Conservation (phyloP, 2,329 filamentous ascomycete genomes). For the Fusarium camptoceras region DNA sequence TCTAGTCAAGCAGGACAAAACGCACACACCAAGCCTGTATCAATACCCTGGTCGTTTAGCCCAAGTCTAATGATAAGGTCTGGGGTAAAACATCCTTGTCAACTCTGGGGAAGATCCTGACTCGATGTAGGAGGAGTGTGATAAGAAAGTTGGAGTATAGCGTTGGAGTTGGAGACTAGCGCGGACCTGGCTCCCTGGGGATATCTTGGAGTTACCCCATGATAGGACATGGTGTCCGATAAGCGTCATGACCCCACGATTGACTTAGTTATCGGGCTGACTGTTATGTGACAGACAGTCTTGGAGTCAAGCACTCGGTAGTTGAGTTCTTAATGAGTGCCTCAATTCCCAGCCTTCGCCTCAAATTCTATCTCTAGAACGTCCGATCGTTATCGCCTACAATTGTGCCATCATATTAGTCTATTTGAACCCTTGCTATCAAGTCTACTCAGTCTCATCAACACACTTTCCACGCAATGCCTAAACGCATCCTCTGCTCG, state of each 20-base stretch:
- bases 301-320: not conserved
- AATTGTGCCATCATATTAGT: no score
- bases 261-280: conserved; percentile 7
- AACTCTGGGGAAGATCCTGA: conserved; percentile 23
- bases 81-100: conserved; percentile 23
- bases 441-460: no score
- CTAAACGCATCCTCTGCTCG: conserved; percentile 14
- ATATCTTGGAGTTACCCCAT: conserved; percentile 46
- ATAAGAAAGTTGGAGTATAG: conserved; percentile 28
- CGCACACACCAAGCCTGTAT: not conserved
- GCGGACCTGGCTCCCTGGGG: not conserved
- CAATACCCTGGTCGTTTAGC: not conserved
- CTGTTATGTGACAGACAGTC: not conserved
- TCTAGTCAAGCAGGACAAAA: not conserved
- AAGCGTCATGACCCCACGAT: conserved; percentile 18
- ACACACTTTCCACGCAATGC: conserved; percentile 1
- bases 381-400: not conserved
- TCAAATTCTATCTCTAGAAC: not conserved
- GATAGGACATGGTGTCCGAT: conserved; percentile 1
- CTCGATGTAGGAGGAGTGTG: conserved; percentile 2
- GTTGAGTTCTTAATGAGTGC: not conserved
- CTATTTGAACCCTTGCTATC: no score
- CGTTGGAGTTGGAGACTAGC: conserved; percentile 23
- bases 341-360: not conserved
- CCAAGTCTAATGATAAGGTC: conserved; percentile 21